Base-by-base conservation (phyloP, 2,329 filamentous ascomycete species). In the Cytospora piceicola region DNA sequence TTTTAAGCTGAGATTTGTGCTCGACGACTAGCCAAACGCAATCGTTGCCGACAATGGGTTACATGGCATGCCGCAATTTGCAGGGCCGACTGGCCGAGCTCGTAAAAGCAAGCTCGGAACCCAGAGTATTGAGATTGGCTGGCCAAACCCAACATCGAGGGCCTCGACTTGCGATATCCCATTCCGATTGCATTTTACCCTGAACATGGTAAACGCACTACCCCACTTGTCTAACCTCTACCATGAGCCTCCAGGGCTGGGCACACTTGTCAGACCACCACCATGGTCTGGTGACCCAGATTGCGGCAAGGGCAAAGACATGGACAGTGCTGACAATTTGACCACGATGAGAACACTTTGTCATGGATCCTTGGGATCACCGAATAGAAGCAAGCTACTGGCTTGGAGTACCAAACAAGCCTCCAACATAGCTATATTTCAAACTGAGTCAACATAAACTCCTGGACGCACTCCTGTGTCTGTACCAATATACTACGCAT, bases 41-140 rank as follows among this genome's bases (percentile, higher is more conserved):
- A 49, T 22, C n/a, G 46, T 24, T 24, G n/a, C n/a, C 46, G 46
- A 49, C 15, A 12, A 22, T 42, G 15, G n/a, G 46, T 24, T 0
- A 5, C 22, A 24, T n/a, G 24, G 46, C n/a, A 49, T 22, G 46
- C 46, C 46, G 12, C 46, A 49, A 12, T 14, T 54, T 56, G 22
- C 62, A 64, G 62, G 62, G 46, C 62, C 62, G 62, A 46, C 24
- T 64, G 57, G 51, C 62, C 62, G 62, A 61, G 27, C 17, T 42
- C 24, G 15, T 49, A 24, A 29, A 46, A 22, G 14, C 34, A 39
- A 30, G 12, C n/a, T 58, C 34, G 29, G 8, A n/a, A 9, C 3
- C 46, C n/a, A n/a, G 29, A 9, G 46, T 55, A 32, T 27, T 27
- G 27, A 22, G 51, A 46, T n/a, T 39, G 51, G 11, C 2, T 22